Evolutionary conservation across 2,329 filamentous ascomycete genomes (phyloP).

Genomic region (Calcarisporium arbuscula): DNA sequence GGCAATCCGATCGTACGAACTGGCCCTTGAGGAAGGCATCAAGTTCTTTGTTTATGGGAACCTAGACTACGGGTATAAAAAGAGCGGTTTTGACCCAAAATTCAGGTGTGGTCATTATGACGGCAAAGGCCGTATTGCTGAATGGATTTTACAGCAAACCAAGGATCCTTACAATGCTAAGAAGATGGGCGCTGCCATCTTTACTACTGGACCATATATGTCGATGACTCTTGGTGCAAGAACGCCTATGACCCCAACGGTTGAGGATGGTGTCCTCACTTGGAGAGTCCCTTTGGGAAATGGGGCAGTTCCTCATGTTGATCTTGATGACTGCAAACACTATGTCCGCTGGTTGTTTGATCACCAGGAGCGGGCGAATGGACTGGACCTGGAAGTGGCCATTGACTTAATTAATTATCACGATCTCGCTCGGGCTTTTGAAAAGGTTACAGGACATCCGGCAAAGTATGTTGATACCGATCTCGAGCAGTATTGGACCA

Average conservation of each 20-base stretch:
- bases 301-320: constrained; percentile 33
- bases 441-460: constrained; percentile 33
- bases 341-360: constrained; percentile 45
- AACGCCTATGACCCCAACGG: constrained; percentile 31
- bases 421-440: constrained; percentile 35
- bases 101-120: constrained; percentile 43
- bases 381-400: constrained; percentile 37
- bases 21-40: constrained; percentile 35
- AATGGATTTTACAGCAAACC: constrained; percentile 38
- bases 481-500: constrained; percentile 27
- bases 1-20: constrained; percentile 34
- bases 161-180: constrained; percentile 7
- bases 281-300: constrained; percentile 34
- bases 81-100: constrained; percentile 37
- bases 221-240: constrained; percentile 31
- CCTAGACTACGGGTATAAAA: constrained; percentile 43
- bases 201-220: constrained; percentile 40
- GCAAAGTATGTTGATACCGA: constrained; percentile 31
- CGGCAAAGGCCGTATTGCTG: constrained; percentile 35
- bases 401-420: constrained; percentile 33
- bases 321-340: constrained; percentile 39
- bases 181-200: constrained; percentile 28
- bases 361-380: constrained; percentile 33
- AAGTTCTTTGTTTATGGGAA: constrained; percentile 41
- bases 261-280: constrained; percentile 34